These are phyloP conservation scores for Capillidium heterosporum DNA, from an alignment of 371 early-diverging fungal species.

Conservation along the genomic window DNA sequence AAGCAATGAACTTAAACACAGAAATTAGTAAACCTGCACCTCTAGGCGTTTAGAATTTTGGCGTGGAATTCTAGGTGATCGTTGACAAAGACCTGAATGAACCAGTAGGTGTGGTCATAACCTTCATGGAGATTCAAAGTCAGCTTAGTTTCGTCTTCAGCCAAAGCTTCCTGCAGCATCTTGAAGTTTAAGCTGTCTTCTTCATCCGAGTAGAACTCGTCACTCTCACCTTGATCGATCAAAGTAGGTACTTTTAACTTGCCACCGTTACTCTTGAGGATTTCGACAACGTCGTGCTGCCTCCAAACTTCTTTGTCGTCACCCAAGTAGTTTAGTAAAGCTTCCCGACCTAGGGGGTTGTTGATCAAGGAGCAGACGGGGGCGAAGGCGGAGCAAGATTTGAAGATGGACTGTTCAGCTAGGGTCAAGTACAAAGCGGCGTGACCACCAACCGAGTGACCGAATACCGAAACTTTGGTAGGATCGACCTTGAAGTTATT, in stretches of 20 bases:
- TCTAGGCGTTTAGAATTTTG: not conserved
- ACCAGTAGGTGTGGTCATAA: constrained; percentile 66
- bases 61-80: constrained; percentile 23
- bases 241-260: constrained; percentile 10
- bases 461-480: constrained; percentile 38
- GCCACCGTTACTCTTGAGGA: constrained; percentile 12
- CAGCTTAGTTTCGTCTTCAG: not conserved
- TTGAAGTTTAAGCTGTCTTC: not conserved
- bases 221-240: not conserved
- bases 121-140: constrained; percentile 39
- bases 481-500: constrained; percentile 30
- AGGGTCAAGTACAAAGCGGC: constrained; percentile 51
- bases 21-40: no score
- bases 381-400: constrained; percentile 51
- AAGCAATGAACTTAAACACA: no score
- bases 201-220: not conserved
- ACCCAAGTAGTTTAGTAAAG: constrained; percentile 54
- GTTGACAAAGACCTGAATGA: constrained; percentile 50
- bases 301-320: constrained; percentile 29
- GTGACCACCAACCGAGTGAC: constrained; percentile 77
- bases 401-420: constrained; percentile 20
- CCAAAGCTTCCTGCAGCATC: not conserved
- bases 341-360: constrained; percentile 57
- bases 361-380: constrained; percentile 58
- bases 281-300: constrained; percentile 45